Conservation (phyloP, 2,329 filamentous ascomycete species). For the Diaporthe sp. region DNA sequence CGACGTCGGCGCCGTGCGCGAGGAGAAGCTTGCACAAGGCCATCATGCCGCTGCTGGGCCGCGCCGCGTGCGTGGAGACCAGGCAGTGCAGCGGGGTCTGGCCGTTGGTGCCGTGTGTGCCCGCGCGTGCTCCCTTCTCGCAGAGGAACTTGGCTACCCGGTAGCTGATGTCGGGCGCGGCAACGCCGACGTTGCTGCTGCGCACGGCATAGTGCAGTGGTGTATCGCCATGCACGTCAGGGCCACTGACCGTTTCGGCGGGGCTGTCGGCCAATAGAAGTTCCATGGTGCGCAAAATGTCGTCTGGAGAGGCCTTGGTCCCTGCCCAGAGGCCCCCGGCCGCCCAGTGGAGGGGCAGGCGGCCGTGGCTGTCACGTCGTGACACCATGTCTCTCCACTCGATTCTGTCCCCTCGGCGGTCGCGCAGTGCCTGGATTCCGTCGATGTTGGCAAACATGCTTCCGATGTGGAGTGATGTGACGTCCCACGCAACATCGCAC, state of each 20-base stretch:
- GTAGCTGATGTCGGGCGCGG: background rate
- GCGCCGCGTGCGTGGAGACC: conserved; percentile 59
- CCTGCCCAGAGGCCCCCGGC: background rate
- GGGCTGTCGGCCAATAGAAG: background rate
- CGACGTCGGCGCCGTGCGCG: conserved; percentile 40
- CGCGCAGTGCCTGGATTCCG: background rate
- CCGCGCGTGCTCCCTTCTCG: conserved; percentile 44
- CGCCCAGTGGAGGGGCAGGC: conserved; percentile 20
- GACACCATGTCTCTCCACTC: background rate
- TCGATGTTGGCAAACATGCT: background rate
- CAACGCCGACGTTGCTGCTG: conserved; percentile 38
- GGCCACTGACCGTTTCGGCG: conserved; percentile 1
- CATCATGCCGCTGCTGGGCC: conserved; percentile 51
- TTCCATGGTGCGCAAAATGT: background rate
- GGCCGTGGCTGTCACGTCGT: background rate
- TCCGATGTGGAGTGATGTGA: conserved; percentile 12
- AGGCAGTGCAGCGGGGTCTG: conserved; percentile 43
- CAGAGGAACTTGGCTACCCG: conserved; percentile 44
- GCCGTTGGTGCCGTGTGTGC: conserved; percentile 39
- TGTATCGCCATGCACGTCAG: conserved; percentile 42
- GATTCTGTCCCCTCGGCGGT: background rate
- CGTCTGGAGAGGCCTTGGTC: background rate
- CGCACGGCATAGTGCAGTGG: conserved; percentile 45
- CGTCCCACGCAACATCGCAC: background rate
- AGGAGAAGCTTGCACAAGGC: conserved; percentile 46